Conservation (phyloP, 352 stramenopile species). For the Phytophthora litchii region DNA sequence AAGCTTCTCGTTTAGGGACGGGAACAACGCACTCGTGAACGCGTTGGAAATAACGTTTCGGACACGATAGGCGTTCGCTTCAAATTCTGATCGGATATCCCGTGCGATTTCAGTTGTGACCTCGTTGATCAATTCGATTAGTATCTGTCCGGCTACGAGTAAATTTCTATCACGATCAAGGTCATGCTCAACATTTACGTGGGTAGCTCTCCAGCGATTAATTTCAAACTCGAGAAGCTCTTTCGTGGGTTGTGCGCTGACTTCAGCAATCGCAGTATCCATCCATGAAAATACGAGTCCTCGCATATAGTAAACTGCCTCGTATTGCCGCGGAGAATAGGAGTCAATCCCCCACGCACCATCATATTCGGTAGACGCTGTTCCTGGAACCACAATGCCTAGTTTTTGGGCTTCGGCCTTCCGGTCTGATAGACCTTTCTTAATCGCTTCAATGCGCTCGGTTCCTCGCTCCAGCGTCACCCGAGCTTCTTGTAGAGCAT, state of each 20-base stretch:
- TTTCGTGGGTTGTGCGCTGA: constrained; percentile 27
- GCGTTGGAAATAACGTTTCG: constrained; percentile 15
- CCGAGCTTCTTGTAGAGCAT: constrained; percentile 39
- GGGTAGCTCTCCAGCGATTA: constrained; percentile 29
- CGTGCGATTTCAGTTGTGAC: constrained; percentile 36
- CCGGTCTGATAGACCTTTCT: constrained; percentile 33
- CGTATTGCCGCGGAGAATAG: constrained; percentile 42
- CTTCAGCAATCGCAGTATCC: constrained; percentile 31
- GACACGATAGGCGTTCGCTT: constrained; percentile 29
- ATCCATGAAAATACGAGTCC: constrained; percentile 51
- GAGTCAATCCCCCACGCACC: constrained; percentile 44
- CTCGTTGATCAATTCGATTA: constrained; percentile 33
- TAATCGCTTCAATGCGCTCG: constrained; percentile 26
- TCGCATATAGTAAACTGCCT: constrained; percentile 46
- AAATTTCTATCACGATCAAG: constrained; percentile 10
- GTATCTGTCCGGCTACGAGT: constrained; percentile 11
- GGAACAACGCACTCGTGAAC: constrained; percentile 34
- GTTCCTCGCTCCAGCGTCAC: constrained; percentile 26
- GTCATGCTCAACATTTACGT: constrained; percentile 29
- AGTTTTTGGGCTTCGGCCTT: constrained; percentile 36
- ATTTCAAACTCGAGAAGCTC: constrained; percentile 39
- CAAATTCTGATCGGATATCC: constrained; percentile 49
- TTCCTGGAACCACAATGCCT: neutral
- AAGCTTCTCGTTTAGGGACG: constrained; percentile 1
- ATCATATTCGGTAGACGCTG: constrained; percentile 29